Base-by-base conservation (phyloP, 495 filamentous ascomycete species). In the Penicillium arizonense region DNA sequence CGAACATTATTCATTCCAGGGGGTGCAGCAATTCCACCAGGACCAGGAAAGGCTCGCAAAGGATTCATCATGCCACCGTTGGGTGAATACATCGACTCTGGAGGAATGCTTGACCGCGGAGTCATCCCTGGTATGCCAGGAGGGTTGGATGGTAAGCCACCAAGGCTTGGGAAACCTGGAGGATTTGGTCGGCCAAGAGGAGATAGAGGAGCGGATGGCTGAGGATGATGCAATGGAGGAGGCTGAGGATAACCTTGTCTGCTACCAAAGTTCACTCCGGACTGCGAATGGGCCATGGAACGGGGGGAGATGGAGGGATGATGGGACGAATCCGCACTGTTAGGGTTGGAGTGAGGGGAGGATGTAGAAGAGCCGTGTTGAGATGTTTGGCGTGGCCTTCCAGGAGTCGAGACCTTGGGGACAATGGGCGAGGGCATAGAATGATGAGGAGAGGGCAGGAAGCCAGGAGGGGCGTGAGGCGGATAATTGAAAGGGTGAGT, bases 331-430 rank as follows among this genome's bases (percentile, higher is more conserved):
- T 73, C 68, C 18, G 72, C 65, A 46, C 65, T 70, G 12, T 65
- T 65, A 14, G 73, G 53, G 44, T 78, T 74, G 6, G 75, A 77
- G 12, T 73, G 68, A 39, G 83, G 88, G 44, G 87, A 88, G 8
- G 83, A 88, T 37, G 70, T 79, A 63, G 82, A 83, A 20, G 88
- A 87, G 28, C 83, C 89, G 66, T 96, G 90, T 48, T 93, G 89
- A 12, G 93, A 96, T 21, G 82, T 61, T 50, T 91, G 89, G 14
- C 91, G 84, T 32, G 82, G 75, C 40, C 87, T 86, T 51, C 81
- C 85, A 12, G 91, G 89, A 20, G 90, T 92, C 4, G 90, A 82
- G 37, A 84, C 83, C 66, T 96, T 96, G 1, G 93, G 87, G 36
- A 95, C 71, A 34, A 83, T 84, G 5, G 94, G 92, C 5, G 89